Evolutionary conservation across 2,329 filamentous ascomycete genomes (phyloP).

Genomic region (Intubia oerlemansii): DNA sequence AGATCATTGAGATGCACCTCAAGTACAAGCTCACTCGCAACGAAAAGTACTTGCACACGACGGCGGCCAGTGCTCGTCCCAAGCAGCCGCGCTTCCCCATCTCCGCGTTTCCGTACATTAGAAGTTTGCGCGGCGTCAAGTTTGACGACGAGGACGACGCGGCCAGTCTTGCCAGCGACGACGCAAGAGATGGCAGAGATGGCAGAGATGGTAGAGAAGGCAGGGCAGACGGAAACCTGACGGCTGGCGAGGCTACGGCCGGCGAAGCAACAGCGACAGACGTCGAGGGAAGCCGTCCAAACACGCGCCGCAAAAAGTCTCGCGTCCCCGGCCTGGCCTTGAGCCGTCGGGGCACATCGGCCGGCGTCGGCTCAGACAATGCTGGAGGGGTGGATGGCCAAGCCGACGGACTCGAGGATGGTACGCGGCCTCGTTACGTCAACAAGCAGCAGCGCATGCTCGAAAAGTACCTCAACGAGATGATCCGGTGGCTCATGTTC

Average conservation of each 20-base stretch:
- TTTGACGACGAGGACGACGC: conserved; percentile 52
- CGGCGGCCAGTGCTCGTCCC: conserved; percentile 42
- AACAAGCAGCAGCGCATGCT: conserved; percentile 69
- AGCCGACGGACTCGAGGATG: conserved; percentile 29
- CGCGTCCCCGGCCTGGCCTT: conserved; percentile 26
- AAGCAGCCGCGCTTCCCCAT: conserved; percentile 81
- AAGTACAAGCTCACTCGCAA: conserved; percentile 83
- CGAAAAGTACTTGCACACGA: conserved; percentile 57
- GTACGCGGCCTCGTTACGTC: conserved; percentile 40
- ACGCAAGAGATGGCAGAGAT: conserved; percentile 5
- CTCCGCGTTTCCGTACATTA: conserved; percentile 74
- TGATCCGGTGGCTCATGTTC: conserved; percentile 95
- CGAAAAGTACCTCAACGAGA: conserved; percentile 76
- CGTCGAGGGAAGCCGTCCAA: conserved; percentile 24
- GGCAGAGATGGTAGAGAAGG: background rate
- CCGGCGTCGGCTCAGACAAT: conserved; percentile 24
- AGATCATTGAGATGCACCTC: conserved; percentile 81
- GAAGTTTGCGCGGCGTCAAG: conserved; percentile 57
- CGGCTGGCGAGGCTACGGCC: conserved; percentile 27
- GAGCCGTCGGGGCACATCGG: conserved; percentile 29
- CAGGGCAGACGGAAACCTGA: conserved; percentile 13
- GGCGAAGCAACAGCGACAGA: conserved; percentile 47
- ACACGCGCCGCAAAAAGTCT: conserved; percentile 23
- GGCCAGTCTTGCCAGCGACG: conserved; percentile 17
- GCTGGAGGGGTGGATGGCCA: conserved; percentile 15